Percentiles rank a stretch among this genome's conserved stretches.
These are phyloP conservation scores for Platanthera guangdongensis DNA, from an alignment of 106 monocot species.

Conservation along the genomic window DNA sequence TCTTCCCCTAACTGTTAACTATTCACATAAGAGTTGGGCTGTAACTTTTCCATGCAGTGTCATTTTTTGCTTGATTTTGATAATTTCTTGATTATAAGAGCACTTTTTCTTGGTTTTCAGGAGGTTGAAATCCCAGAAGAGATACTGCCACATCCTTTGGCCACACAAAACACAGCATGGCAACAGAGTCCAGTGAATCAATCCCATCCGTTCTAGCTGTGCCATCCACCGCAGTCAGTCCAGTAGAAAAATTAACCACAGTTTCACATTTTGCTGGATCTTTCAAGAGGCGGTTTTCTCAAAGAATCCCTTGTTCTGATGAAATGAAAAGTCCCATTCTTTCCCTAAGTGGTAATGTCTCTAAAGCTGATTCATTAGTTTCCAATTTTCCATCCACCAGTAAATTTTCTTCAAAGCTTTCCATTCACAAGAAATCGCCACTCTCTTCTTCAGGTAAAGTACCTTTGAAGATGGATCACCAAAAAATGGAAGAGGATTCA, in stretches of 20 bases:
- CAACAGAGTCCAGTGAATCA: neutral
- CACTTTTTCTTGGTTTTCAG: constrained; percentile 17
- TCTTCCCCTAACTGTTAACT: neutral
- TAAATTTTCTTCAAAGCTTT: constrained; percentile 12
- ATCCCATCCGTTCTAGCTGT: neutral
- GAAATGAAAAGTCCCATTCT: constrained; percentile 22
- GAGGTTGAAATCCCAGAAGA: constrained; percentile 59
- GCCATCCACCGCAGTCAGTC: neutral
- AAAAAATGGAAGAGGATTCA: neutral
- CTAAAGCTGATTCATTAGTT: constrained; percentile 9
- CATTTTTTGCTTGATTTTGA: neutral
- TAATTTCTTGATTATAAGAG: neutral
- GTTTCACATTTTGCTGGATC: constrained; percentile 48
- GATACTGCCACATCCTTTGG: constrained; percentile 43
- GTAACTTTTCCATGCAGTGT: neutral
- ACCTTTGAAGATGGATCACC: neutral
- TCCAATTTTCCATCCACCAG: constrained; percentile 8
- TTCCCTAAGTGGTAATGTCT: constrained; percentile 2
- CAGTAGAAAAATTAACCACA: constrained; percentile 13
- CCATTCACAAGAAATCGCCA: constrained; percentile 13
- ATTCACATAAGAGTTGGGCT: neutral
- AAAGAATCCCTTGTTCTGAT: constrained; percentile 13
- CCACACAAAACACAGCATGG: constrained; percentile 12
- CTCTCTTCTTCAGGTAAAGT: constrained; percentile 8
- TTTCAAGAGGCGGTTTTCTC: constrained; percentile 42